Base-by-base conservation (phyloP, 306 rosid species). In the Cucurbita pepo region DNA sequence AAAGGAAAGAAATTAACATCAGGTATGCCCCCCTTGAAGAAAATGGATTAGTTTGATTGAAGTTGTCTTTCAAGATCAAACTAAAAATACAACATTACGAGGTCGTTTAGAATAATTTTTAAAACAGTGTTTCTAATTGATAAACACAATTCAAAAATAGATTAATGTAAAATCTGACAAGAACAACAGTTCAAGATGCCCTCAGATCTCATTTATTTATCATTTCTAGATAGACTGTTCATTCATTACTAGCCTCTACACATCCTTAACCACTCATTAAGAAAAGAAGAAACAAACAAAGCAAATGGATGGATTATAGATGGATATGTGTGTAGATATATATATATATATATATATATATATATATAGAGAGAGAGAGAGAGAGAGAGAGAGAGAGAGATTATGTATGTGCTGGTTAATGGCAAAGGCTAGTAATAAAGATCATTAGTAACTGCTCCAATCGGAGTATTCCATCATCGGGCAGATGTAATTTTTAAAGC, bases 181-280 rank as follows among this genome's bases (percentile, higher is more conserved):
- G 36, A 19, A 43, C n/a, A 43, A n/a, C 71, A 43, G 54, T 19
- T 22, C 36, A 64, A 64, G 36, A 43, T 3, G 71, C 71, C 71
- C 71, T 64, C 71, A 64, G 71, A 41, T 43, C 52, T 64, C 71
- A 19, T 19, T 18, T 11, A 30, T 7, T 64, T 15, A 64, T 64
- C 71, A 64, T 64, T 64, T 30, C 53, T 12, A 43, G 37, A 22
- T 64, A 57, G 40, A 47, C 51, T 43, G 47, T 43, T 64, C 44
- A n/a, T 43, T 43, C 71, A 64, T 41, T 64, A 64, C 71, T 64
- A 43, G 71, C 71, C 71, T 64, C 71, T 64, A 44, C 71, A 64
- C 53, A 64, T 43, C 37, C 16, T 64, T 64, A 43, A 64, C 71
- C 71, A 64, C 71, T 19, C 71, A 21, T 19, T 18, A 43, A 41